Conservation (phyloP, 225 moss, liverwort and hornwort genomes). For the Bryoerythrophyllum caledonicum region DNA sequence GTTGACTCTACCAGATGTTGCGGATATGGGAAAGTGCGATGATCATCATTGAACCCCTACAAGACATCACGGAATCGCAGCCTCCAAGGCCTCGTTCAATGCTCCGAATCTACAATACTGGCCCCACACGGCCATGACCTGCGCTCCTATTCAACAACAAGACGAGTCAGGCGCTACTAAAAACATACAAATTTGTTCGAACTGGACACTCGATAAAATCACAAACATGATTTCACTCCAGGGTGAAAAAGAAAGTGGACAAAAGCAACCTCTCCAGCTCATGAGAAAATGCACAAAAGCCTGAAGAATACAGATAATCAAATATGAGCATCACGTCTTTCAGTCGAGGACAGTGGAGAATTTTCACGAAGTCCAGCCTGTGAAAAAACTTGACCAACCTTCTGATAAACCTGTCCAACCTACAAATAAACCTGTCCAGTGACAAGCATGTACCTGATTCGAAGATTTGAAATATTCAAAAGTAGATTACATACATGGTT, state of each 20-base stretch:
- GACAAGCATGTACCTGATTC: no score
- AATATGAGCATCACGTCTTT: background rate
- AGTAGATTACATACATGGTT: no score
- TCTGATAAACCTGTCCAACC: no score
- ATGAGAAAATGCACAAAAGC: background rate
- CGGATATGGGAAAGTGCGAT: slow-evolving; percentile 15
- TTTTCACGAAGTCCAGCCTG: no score
- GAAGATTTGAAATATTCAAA: no score
- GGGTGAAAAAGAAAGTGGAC: background rate
- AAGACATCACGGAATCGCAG: background rate
- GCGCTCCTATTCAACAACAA: background rate
- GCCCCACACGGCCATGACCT: background rate
- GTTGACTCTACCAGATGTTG: slow-evolving; percentile 5
- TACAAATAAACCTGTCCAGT: no score
- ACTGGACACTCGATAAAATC: background rate
- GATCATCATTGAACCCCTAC: slow-evolving; percentile 13
- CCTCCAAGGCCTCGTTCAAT: background rate
- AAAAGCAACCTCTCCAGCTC: background rate
- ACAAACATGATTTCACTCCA: background rate
- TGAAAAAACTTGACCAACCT: no score
- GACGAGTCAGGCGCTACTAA: background rate
- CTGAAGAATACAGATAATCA: background rate
- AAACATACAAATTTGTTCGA: background rate
- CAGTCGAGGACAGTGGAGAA: background rate
- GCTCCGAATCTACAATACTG: background rate